A percentile compares a stretch with the other conserved stretches of the same genome.
phyloP scores from a whole-genome alignment of 805 yeast species.

The Torulaspora delbrueckii region DNA sequence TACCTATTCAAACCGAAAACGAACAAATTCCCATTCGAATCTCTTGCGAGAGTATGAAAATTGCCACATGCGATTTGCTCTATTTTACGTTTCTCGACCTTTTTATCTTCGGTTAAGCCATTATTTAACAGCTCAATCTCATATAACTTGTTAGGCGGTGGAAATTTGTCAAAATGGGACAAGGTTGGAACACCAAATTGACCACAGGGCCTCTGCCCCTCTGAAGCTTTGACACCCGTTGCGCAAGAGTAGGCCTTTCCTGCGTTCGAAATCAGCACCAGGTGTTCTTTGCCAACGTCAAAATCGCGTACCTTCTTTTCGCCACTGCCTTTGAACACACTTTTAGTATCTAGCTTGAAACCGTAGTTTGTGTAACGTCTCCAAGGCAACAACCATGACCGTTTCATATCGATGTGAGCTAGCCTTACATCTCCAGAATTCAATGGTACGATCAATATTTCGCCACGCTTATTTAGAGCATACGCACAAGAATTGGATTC shows the following conservation, averaged over 20 bases:
- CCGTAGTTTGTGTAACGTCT: slow-evolving; percentile 18
- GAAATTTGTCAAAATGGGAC: slow-evolving; percentile 59
- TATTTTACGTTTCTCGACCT: slow-evolving; percentile 41
- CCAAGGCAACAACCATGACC: slow-evolving; percentile 28
- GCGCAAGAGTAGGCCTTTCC: slow-evolving; percentile 62
- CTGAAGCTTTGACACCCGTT: slow-evolving; percentile 34
- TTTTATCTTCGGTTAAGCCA: slow-evolving; percentile 13
- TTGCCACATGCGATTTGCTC: slow-evolving; percentile 66
- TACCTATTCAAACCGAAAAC: slow-evolving; percentile 79
- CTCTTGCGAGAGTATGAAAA: slow-evolving; percentile 67
- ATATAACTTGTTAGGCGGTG: slow-evolving; percentile 44
- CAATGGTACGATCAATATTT: slow-evolving; percentile 36
- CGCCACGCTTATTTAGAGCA: slow-evolving; percentile 39
- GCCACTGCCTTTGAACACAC: slow-evolving; percentile 33
- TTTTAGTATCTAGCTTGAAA: slow-evolving; percentile 21
- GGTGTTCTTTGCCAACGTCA: slow-evolving; percentile 60
- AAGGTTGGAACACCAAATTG: slow-evolving; percentile 78
- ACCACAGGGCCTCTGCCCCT: slow-evolving; percentile 51
- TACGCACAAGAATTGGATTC: slow-evolving; percentile 54
- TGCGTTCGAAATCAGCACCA: slow-evolving; percentile 53
- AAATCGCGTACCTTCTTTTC: slow-evolving; percentile 50
- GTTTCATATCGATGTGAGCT: slow-evolving; percentile 7
- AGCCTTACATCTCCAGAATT: slow-evolving; percentile 7
- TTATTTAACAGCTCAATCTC: slow-evolving; percentile 40
- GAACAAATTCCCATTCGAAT: slow-evolving; percentile 63